These are phyloP conservation scores for Emergomyces africanus DNA, from an alignment of 2,329 filamentous ascomycete genomes.

Conservation along the genomic window DNA sequence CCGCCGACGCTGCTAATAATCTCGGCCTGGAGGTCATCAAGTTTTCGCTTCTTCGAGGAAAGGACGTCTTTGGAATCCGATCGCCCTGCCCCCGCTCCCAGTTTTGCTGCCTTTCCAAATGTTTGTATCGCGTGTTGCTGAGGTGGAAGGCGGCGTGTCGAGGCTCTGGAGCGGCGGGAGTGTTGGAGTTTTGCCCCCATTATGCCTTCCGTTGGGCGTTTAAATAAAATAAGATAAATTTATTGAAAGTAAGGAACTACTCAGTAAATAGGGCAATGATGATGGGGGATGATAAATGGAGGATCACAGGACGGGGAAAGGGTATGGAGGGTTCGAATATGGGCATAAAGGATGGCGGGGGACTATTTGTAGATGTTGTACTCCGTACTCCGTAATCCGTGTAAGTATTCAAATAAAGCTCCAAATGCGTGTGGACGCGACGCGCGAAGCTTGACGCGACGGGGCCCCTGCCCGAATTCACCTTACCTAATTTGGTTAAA, in stretches of 20 bases:
- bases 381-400: too few species aligned
- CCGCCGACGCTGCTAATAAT: conserved; percentile 15
- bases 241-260: neutral
- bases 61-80: conserved; percentile 17
- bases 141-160: conserved; percentile 19
- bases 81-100: conserved; percentile 17
- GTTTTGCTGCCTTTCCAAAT: conserved; percentile 34
- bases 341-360: neutral
- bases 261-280: neutral
- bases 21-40: conserved; percentile 22
- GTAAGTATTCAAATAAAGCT: too few species aligned
- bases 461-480: neutral
- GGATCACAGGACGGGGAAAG: neutral
- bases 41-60: conserved; percentile 30
- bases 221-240: neutral
- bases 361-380: too few species aligned
- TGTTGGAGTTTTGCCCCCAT: conserved; percentile 4
- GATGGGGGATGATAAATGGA: neutral
- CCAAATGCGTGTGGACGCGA: neutral
- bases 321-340: neutral
- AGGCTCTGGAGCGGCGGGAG: conserved; percentile 17
- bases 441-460: neutral
- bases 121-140: conserved; percentile 29
- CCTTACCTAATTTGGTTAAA: neutral
- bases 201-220: neutral